Evolutionary conservation across 306 rosid species (phyloP).

Genomic region (Prunus kanzakura): DNA sequence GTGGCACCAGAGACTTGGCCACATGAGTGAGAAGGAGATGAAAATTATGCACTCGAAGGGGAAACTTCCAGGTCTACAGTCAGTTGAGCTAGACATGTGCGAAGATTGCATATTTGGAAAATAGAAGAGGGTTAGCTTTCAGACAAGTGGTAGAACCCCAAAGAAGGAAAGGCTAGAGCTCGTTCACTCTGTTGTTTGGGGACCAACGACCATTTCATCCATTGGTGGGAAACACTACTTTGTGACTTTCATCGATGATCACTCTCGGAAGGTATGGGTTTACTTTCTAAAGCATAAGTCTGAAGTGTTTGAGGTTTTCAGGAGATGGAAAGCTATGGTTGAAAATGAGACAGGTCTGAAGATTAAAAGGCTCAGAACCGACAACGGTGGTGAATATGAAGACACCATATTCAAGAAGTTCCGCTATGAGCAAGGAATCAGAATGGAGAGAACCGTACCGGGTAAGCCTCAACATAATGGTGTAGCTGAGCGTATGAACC

Average conservation of each 20-base stretch:
- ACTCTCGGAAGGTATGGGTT: background rate
- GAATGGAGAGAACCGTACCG: background rate
- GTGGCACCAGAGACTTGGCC: background rate
- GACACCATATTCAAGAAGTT: background rate
- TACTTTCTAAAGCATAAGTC: background rate
- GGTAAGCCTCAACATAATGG: background rate
- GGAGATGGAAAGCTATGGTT: background rate
- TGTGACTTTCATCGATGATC: background rate
- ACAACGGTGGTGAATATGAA: background rate
- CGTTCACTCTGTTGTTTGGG: background rate
- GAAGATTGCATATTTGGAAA: background rate
- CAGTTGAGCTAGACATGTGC: background rate
- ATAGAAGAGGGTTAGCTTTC: background rate
- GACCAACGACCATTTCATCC: background rate
- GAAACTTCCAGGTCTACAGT: background rate
- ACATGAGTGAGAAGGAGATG: background rate
- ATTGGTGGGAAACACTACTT: background rate
- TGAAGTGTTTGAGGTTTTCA: background rate
- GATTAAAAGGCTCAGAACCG: background rate
- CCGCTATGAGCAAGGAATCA: background rate
- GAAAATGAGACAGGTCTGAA: background rate
- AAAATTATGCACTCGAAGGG: background rate
- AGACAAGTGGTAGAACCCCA: background rate
- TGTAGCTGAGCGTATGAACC: background rate
- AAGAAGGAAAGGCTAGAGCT: background rate